Evolutionary conservation across 2,329 filamentous ascomycete species (phyloP).

Genomic region (Albifimbria verrucaria): DNA sequence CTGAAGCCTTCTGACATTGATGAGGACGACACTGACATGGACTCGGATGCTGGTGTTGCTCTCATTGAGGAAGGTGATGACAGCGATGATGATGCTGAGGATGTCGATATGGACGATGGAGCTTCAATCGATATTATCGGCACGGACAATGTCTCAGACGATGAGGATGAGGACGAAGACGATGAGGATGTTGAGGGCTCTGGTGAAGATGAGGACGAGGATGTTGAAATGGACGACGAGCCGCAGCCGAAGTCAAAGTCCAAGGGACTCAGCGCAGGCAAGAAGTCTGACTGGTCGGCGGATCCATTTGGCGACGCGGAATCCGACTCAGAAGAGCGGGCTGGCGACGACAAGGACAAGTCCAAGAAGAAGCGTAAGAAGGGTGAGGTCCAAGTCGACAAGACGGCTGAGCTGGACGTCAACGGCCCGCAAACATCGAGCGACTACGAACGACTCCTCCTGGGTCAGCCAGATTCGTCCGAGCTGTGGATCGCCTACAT

Average conservation of each 20-base stretch:
- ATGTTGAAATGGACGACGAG: constrained; percentile 39
- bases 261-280: constrained; percentile 46
- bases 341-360: constrained; percentile 28
- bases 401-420: constrained; percentile 85
- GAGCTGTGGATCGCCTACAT: constrained; percentile 95
- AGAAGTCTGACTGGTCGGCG: constrained; percentile 87
- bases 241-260: constrained; percentile 20
- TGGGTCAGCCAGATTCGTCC: constrained; percentile 91
- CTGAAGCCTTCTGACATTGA: constrained; percentile 91
- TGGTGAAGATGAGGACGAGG: constrained; percentile 35
- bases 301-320: constrained; percentile 62
- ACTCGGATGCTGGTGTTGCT: constrained; percentile 40
- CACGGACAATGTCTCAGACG: constrained; percentile 42
- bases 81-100: constrained; percentile 46
- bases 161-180: constrained; percentile 35
- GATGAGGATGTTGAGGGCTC: constrained; percentile 31
- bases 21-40: constrained; percentile 53
- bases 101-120: constrained; percentile 44
- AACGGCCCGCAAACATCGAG: constrained; percentile 85
- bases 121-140: constrained; percentile 41
- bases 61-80: constrained; percentile 43
- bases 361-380: constrained; percentile 69
- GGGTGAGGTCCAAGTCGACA: constrained; percentile 77
- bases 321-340: constrained; percentile 40
- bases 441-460: constrained; percentile 89